These are phyloP conservation scores for Xylaria sp. DNA, from an alignment of 2,329 filamentous ascomycete genomes.

Conservation along the genomic window DNA sequence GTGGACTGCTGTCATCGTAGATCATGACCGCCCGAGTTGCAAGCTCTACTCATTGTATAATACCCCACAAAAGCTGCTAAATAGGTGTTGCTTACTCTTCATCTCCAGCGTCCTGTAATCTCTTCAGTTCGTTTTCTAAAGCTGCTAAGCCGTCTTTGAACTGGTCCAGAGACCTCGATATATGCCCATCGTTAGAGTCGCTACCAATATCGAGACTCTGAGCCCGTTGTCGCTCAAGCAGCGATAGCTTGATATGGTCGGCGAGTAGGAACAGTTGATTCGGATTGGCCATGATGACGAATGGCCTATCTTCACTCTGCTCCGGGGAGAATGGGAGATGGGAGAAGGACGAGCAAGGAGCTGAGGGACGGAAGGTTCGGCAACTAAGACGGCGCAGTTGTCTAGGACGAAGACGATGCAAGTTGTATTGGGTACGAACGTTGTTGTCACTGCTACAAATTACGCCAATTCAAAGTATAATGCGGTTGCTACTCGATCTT, in stretches of 20 bases:
- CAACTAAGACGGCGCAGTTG: constrained; percentile 11
- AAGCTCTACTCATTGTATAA: neutral
- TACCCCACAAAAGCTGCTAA: constrained; percentile 7
- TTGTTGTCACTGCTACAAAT: constrained; percentile 13
- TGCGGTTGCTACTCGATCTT: constrained; percentile 7
- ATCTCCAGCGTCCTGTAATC: constrained; percentile 72
- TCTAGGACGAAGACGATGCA: constrained; percentile 18
- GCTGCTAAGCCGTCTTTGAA: constrained; percentile 81
- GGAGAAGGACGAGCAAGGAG: neutral
- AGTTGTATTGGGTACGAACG: constrained; percentile 8
- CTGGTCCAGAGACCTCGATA: constrained; percentile 87
- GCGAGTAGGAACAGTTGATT: constrained; percentile 91
- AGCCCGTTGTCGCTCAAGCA: constrained; percentile 90
- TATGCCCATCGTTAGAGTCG: constrained; percentile 86
- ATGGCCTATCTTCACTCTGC: constrained; percentile 10
- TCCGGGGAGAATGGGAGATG: constrained; percentile 19
- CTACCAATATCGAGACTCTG: constrained; percentile 81
- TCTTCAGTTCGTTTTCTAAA: constrained; percentile 71
- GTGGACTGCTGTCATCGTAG: neutral
- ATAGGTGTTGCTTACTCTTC: constrained; percentile 62
- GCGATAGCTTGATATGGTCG: constrained; percentile 95
- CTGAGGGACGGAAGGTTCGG: constrained; percentile 24
- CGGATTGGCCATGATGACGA: constrained; percentile 63
- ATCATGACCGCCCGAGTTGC: neutral
- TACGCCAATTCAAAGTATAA: constrained; percentile 6